Conservation (phyloP, 495 filamentous ascomycete genomes). For the Lophiotrema nucula region DNA sequence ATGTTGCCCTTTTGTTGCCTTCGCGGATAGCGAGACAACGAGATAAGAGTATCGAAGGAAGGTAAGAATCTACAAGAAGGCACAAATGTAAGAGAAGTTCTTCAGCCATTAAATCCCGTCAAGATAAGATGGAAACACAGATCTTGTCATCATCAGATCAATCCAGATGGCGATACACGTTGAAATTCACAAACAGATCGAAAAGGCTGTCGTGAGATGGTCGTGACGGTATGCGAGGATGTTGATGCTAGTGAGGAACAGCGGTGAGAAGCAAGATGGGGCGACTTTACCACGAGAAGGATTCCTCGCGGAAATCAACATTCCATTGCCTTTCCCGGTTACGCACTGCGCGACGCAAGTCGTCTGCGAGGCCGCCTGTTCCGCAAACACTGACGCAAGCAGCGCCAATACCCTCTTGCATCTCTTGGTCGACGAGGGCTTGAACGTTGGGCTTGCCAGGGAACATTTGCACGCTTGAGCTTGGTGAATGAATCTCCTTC, state of each 20-base stretch:
- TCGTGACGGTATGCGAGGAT: conserved; percentile 1
- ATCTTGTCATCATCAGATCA: too few species aligned
- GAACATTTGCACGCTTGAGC: conserved; percentile 77
- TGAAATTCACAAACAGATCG: background rate
- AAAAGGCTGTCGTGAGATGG: background rate
- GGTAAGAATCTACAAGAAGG: conserved; percentile 17
- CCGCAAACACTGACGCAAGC: conserved; percentile 92
- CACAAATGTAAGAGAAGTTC: too few species aligned
- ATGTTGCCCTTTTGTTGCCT: background rate
- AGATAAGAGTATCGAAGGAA: conserved; percentile 11
- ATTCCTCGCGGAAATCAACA: conserved; percentile 84
- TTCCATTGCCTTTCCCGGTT: conserved; percentile 60
- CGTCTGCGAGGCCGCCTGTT: conserved; percentile 77
- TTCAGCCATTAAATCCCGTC: conserved; percentile 1
- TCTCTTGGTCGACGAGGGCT: conserved; percentile 72
- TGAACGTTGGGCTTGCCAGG: conserved; percentile 79
- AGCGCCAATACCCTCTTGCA: conserved; percentile 73
- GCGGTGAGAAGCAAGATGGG: background rate
- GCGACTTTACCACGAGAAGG: conserved; percentile 72
- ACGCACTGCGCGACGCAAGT: conserved; percentile 73
- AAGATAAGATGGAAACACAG: too few species aligned
- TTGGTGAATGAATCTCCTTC: conserved; percentile 68
- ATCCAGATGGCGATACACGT: too few species aligned
- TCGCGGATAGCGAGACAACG: background rate
- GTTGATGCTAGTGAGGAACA: background rate